Base-by-base conservation (phyloP, 78 protist genomes). In the Planoprotostelium fungivorum region DNA sequence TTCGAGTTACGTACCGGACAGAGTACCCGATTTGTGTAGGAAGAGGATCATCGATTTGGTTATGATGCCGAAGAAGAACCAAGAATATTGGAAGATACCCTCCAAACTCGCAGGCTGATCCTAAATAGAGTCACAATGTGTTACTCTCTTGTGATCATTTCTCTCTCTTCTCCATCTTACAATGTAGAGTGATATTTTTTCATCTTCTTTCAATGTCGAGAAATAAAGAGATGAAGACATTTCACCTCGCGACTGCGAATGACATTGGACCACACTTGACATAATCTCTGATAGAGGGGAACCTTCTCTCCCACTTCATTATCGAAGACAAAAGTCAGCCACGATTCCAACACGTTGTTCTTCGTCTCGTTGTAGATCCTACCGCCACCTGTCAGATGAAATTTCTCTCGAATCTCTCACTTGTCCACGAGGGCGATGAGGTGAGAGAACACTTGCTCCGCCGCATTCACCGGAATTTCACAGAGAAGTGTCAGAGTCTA, bases 31-130 rank as follows among this genome's bases (percentile, higher is more conserved):
- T 51, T 51, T 5, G 73, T 51, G 31, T 16, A 51, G 73, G 5
- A 16, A 25, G 0, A 88, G 0, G 1, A 93, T 88, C 95, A 93
- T 93, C 38, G 93, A 90, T 87, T 93, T 93, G 31, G 36, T n/a
- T 28, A 90, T 89, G 5, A 93, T 36, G 28, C 87, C 90, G 63
- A 93, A 89, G 34, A 93, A 34, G 90, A 93, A 89, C 95, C 95
- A 93, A 1, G 95, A 85, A 85, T 90, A 90, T 29, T 93, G 92
- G 1, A n/a, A n/a, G n/a, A n/a, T n/a, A n/a, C n/a, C n/a, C n/a
- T n/a, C n/a, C n/a, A n/a, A n/a, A n/a, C n/a, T n/a, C n/a, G n/a
- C n/a, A n/a, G n/a, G n/a, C n/a, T n/a, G n/a, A n/a, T n/a, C n/a
- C n/a, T n/a, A n/a, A n/a, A n/a, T n/a, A n/a, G n/a, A n/a, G n/a